These are phyloP conservation scores for Globisporangium emineosum DNA, from an alignment of 352 stramenopile genomes.

Conservation along the genomic window DNA sequence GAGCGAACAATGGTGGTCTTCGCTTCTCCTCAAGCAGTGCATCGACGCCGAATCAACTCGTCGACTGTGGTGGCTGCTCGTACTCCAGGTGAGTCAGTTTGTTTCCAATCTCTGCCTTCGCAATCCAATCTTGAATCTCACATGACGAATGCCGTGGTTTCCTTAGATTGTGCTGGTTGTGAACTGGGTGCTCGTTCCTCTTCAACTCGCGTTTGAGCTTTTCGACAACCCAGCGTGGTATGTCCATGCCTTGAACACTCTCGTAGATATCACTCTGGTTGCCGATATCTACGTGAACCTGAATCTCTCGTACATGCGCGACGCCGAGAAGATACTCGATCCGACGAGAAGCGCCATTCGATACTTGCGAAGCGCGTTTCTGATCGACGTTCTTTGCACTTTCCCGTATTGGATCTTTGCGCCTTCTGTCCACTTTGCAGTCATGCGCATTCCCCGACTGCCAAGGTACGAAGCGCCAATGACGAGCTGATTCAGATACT, in stretches of 20 bases:
- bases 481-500: neutral
- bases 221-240: conserved; percentile 22
- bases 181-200: conserved; percentile 48
- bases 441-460: conserved; percentile 37
- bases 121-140: neutral
- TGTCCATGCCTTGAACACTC: conserved; percentile 18
- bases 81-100: conserved; percentile 22
- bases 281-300: conserved; percentile 59
- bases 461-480: conserved; percentile 17
- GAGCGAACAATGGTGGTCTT: conserved; percentile 9
- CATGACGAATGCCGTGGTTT: neutral
- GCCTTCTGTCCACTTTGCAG: conserved; percentile 23
- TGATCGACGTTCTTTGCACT: conserved; percentile 40
- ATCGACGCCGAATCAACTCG: conserved; percentile 49
- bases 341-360: conserved; percentile 29
- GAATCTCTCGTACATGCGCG: conserved; percentile 44
- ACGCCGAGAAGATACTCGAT: conserved; percentile 57
- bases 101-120: neutral
- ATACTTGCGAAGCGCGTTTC: conserved; percentile 37
- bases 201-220: conserved; percentile 45
- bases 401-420: conserved; percentile 42
- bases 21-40: conserved; percentile 26
- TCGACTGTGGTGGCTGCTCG: conserved; percentile 48
- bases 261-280: conserved; percentile 32
- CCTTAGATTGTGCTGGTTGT: conserved; percentile 23